phyloP scores from a whole-genome alignment of 805 yeast species.

The Yamadazyma phyllophila region DNA sequence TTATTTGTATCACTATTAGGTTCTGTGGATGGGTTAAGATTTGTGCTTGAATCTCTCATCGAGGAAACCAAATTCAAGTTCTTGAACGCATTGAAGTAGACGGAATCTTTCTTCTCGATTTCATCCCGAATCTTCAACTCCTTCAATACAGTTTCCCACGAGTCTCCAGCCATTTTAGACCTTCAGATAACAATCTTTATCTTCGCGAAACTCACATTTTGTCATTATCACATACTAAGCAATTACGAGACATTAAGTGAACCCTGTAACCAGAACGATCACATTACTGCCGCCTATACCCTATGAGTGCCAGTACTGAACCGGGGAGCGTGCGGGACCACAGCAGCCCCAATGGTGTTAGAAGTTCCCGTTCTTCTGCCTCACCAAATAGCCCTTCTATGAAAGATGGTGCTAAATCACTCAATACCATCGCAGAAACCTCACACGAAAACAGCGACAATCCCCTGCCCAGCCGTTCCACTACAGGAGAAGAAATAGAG shows the following conservation, averaged over 20 bases:
- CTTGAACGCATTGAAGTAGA: constrained; percentile 32
- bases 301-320: too few relatives aligned
- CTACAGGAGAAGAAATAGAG: too few relatives aligned
- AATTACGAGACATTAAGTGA: too few relatives aligned
- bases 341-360: neutral
- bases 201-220: neutral
- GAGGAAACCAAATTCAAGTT: constrained; percentile 18
- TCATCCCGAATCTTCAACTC: constrained; percentile 30
- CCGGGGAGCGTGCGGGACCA: too few relatives aligned
- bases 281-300: too few relatives aligned
- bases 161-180: constrained; percentile 4
- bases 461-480: too few relatives aligned
- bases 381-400: neutral
- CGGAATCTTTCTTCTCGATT: constrained; percentile 29
- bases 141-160: constrained; percentile 25
- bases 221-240: neutral
- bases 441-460: neutral
- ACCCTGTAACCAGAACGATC: too few relatives aligned
- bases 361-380: neutral
- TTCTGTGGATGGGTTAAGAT: neutral
- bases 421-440: neutral
- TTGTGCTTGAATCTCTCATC: neutral
- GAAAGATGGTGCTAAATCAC: neutral
- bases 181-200: neutral
- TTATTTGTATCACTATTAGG: neutral